Evolutionary conservation across 192 early-diverging fungal species (phyloP).

Genomic region (Piromyces sp.): DNA sequence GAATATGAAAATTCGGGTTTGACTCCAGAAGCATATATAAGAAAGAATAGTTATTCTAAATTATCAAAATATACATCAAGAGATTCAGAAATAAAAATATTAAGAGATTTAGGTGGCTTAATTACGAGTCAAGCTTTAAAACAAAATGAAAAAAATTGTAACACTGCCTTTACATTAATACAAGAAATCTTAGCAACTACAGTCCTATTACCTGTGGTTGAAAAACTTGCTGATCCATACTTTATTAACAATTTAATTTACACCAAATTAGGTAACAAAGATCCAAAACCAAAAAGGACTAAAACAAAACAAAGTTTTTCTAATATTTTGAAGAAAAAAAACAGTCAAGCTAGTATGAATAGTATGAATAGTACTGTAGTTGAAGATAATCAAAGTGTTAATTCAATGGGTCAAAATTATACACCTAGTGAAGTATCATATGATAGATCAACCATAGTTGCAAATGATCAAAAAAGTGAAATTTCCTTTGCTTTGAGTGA

Average conservation of each 20-base stretch:
- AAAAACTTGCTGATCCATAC: background rate
- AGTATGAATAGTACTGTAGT: background rate
- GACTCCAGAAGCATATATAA: background rate
- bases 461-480: background rate
- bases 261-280: background rate
- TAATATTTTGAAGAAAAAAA: background rate
- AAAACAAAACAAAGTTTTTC: background rate
- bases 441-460: background rate
- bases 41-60: background rate
- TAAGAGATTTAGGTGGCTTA: background rate
- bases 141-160: background rate
- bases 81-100: background rate
- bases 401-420: background rate
- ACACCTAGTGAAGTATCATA: background rate
- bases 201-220: background rate
- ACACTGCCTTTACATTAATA: background rate
- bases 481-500: background rate
- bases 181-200: background rate
- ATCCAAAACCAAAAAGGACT: background rate
- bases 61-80: background rate
- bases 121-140: background rate
- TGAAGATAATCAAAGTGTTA: background rate
- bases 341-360: background rate
- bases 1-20: background rate
- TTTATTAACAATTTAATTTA: background rate